phyloP scores from a whole-genome alignment of 495 filamentous ascomycete species.

The Penicillium ochrochloron region DNA sequence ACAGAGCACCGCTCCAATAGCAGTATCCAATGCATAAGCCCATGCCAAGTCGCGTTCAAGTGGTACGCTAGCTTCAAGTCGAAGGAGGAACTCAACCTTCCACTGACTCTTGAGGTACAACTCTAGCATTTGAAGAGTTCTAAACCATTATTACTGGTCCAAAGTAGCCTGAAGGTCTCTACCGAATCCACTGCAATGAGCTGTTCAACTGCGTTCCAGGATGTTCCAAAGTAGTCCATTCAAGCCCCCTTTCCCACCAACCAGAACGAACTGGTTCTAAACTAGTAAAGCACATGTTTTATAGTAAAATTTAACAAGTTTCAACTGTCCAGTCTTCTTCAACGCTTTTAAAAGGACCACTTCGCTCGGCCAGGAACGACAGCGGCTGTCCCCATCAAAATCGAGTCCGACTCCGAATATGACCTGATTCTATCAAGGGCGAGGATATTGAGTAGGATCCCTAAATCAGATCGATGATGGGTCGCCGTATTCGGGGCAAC shows the following conservation, averaged over 20 bases:
- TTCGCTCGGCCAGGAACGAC: background rate
- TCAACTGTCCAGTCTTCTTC: background rate
- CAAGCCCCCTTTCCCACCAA: background rate
- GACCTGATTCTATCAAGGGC: background rate
- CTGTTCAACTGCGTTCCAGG: background rate
- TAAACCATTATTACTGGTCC: background rate
- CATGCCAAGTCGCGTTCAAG: background rate
- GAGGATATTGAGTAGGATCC: background rate
- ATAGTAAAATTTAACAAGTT: background rate
- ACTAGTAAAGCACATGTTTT: background rate
- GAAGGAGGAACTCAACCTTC: background rate
- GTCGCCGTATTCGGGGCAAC: too few relatives aligned
- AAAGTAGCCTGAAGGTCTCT: background rate
- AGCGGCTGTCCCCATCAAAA: background rate
- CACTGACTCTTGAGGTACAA: background rate
- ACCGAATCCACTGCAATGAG: conserved; percentile 1
- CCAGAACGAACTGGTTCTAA: too few relatives aligned
- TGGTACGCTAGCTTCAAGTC: background rate
- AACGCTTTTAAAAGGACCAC: background rate
- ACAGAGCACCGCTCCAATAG: background rate
- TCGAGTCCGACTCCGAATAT: background rate
- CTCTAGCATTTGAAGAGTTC: background rate
- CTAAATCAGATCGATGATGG: background rate
- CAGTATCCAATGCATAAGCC: background rate
- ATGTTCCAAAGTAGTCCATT: background rate